Evolutionary conservation across 352 stramenopile species (phyloP).

Genomic region (Phytophthora megakarya): DNA sequence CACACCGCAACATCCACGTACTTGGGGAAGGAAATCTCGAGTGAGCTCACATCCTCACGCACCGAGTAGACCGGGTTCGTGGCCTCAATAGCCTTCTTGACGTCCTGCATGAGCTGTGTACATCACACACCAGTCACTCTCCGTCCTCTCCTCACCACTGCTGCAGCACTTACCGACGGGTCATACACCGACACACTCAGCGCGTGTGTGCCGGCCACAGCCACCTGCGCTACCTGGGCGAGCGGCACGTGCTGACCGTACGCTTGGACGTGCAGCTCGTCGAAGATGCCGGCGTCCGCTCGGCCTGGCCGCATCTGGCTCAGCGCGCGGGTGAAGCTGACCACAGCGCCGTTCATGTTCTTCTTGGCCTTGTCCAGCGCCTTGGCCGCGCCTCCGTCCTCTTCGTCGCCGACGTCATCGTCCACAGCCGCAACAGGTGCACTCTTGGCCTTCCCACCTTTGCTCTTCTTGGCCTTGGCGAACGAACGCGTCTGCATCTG

Average conservation of each 20-base stretch:
- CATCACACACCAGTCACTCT: neutral
- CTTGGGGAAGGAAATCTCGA: constrained; percentile 86
- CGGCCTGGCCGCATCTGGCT: constrained; percentile 80
- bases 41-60: constrained; percentile 63
- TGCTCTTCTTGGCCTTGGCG: constrained; percentile 74
- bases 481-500: constrained; percentile 52
- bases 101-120: constrained; percentile 62
- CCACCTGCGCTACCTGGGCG: constrained; percentile 78
- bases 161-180: constrained; percentile 54
- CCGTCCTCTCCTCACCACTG: neutral
- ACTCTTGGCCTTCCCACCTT: constrained; percentile 44
- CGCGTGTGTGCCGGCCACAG: constrained; percentile 62
- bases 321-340: constrained; percentile 77
- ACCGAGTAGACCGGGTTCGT: constrained; percentile 82
- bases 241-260: constrained; percentile 82
- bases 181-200: constrained; percentile 83
- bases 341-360: constrained; percentile 81
- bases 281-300: constrained; percentile 82
- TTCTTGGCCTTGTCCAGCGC: constrained; percentile 69
- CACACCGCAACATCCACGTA: constrained; percentile 44
- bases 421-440: constrained; percentile 5
- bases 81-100: constrained; percentile 74
- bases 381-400: constrained; percentile 39
- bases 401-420: constrained; percentile 21
- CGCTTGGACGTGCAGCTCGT: constrained; percentile 78